Percentiles rank a stretch among this genome's conserved stretches.
Conservation (phyloP, 257 asterid genomes). For the Haberlea rhodopensis region DNA sequence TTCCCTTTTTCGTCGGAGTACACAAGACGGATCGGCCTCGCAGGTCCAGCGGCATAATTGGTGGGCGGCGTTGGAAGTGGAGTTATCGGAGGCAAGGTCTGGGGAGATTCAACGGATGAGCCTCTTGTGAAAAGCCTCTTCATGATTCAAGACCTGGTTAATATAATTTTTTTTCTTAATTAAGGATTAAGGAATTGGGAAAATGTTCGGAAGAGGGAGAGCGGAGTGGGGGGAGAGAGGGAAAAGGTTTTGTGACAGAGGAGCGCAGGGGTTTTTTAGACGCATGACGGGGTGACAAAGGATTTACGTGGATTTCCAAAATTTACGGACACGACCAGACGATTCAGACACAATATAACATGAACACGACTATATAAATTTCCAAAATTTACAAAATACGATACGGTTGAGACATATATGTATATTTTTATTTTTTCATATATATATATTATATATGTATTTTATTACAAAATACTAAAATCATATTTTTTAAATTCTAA, state of each 20-base stretch:
- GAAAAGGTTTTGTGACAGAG: constrained; percentile 21
- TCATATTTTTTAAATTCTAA: too few species aligned
- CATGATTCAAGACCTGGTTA: constrained; percentile 33
- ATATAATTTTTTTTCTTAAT: background rate
- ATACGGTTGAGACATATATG: too few species aligned
- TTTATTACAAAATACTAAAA: too few species aligned
- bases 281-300: too few species aligned
- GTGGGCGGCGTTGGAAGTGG: constrained; percentile 38
- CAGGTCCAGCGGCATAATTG: constrained; percentile 61
- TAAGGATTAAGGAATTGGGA: background rate
- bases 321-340: too few species aligned
- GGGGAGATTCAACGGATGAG: constrained; percentile 58
- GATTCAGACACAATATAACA: too few species aligned
- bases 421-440: too few species aligned
- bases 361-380: constrained; percentile 34
- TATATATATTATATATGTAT: too few species aligned
- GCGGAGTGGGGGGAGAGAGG: background rate
- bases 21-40: constrained; percentile 89
- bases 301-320: too few species aligned
- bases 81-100: constrained; percentile 40
- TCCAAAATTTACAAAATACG: too few species aligned
- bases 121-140: constrained; percentile 46
- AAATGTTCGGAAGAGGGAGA: too few species aligned
- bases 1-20: constrained; percentile 78
- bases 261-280: too few species aligned